These are phyloP conservation scores for Westerdykella ornata DNA, from an alignment of 2,329 filamentous ascomycete genomes.

Conservation along the genomic window DNA sequence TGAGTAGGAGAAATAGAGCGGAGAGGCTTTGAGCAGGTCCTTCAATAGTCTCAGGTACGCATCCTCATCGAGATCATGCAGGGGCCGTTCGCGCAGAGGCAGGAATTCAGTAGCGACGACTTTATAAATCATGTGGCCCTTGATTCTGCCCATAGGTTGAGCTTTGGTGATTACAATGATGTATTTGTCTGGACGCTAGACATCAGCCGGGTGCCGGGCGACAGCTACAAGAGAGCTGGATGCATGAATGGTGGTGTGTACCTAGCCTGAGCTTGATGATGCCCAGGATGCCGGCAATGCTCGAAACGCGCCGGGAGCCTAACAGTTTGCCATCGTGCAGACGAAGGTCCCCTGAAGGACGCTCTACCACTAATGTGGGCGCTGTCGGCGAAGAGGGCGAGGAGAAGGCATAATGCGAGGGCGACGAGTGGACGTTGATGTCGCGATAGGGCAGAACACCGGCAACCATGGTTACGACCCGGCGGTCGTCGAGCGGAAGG, in stretches of 20 bases:
- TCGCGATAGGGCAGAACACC: conserved; percentile 72
- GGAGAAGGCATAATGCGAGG: conserved; percentile 91
- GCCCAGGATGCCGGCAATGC: conserved; percentile 89
- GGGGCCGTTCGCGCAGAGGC: conserved; percentile 82
- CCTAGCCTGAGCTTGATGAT: conserved; percentile 89
- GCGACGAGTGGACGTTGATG: conserved; percentile 90
- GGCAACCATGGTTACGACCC: conserved; percentile 39
- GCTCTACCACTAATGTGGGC: conserved; percentile 79
- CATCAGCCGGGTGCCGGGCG: conserved; percentile 4
- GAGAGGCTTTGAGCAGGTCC: conserved; percentile 70
- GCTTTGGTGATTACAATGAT: conserved; percentile 94
- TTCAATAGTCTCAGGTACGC: conserved; percentile 79
- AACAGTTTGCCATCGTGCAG: conserved; percentile 72
- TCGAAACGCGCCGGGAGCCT: conserved; percentile 78
- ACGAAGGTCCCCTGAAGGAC: conserved; percentile 84
- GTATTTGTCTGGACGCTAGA: conserved; percentile 70
- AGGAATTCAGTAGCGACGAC: conserved; percentile 86
- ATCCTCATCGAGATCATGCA: conserved; percentile 92
- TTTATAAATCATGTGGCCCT: conserved; percentile 95
- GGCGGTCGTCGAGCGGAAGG: no score
- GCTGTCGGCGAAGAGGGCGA: conserved; percentile 90
- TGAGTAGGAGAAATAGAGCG: conserved; percentile 98
- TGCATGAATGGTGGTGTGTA: conserved; percentile 37
- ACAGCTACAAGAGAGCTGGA: no score
- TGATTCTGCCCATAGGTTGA: conserved; percentile 80